These are phyloP conservation scores for Fusarium subglutinans DNA, from an alignment of 2,329 filamentous ascomycete species.

Conservation along the genomic window DNA sequence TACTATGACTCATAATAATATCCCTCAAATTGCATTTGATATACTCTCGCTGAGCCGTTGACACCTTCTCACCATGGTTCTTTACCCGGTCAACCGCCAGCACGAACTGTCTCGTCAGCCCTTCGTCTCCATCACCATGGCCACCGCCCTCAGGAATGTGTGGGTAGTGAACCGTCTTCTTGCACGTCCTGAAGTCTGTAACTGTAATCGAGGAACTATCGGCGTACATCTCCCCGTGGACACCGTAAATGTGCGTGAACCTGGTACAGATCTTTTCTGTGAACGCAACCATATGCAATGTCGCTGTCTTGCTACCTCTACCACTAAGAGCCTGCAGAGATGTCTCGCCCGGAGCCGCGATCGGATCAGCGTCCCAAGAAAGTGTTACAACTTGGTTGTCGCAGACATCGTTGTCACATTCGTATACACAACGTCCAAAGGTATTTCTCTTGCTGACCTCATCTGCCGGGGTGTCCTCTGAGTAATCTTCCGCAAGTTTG, in stretches of 20 bases:
- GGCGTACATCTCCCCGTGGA: not conserved
- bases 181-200: not conserved
- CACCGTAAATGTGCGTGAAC: not conserved
- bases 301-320: not conserved
- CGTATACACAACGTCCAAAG: not conserved
- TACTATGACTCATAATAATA: not conserved
- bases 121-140: not conserved
- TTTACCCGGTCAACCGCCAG: not conserved
- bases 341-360: not conserved
- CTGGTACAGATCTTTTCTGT: not conserved
- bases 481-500: not conserved
- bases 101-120: not conserved
- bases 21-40: not conserved
- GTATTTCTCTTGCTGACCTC: not conserved
- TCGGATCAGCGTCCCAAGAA: not conserved
- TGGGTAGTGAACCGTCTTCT: not conserved
- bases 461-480: not conserved
- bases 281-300: not conserved
- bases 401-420: not conserved
- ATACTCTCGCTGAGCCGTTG: not conserved
- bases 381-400: not conserved
- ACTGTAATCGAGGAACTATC: not conserved
- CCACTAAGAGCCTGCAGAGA: not conserved
- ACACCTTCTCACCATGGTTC: not conserved
- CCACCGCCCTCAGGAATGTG: not conserved